Percentiles rank a stretch among this genome's conserved stretches.
Evolutionary conservation across 768 basidiomycete species (phyloP).

Genomic region (Phylloporus sp.): DNA sequence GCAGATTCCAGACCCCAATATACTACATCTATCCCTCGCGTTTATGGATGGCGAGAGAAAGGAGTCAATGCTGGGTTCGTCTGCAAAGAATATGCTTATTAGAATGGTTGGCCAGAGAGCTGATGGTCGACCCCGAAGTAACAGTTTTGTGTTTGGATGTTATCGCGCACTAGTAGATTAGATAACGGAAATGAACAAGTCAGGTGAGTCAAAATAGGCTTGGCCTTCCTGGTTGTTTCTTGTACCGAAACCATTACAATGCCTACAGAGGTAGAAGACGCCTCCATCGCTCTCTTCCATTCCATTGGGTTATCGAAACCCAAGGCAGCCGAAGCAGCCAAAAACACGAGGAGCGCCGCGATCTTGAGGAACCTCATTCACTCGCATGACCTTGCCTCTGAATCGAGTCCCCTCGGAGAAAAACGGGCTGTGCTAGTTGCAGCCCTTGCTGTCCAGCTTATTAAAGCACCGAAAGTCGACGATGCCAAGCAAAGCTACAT

Average conservation of each 20-base stretch:
- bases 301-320: constrained; percentile 71
- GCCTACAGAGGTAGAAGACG: constrained; percentile 13
- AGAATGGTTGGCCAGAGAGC: constrained; percentile 18
- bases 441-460: constrained; percentile 57
- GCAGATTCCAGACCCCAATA: constrained; percentile 21
- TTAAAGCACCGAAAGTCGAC: constrained; percentile 50
- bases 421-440: constrained; percentile 71
- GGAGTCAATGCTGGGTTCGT: neutral
- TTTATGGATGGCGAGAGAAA: constrained; percentile 20
- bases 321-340: constrained; percentile 80
- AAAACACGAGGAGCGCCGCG: constrained; percentile 71
- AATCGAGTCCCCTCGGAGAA: constrained; percentile 54
- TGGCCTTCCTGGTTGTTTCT: neutral
- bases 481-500: constrained; percentile 57
- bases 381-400: constrained; percentile 41
- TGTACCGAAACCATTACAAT: constrained; percentile 7
- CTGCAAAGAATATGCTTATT: constrained; percentile 20
- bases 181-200: constrained; percentile 10
- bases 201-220: neutral
- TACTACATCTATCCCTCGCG: constrained; percentile 17
- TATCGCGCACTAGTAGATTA: constrained; percentile 26
- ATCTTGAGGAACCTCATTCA: constrained; percentile 69
- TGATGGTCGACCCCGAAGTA: constrained; percentile 24
- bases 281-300: constrained; percentile 51
- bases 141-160: constrained; percentile 23